phyloP scores from a whole-genome alignment of 2,329 filamentous ascomycete genomes.

The Pseudogymnoascus verrucosus region DNA sequence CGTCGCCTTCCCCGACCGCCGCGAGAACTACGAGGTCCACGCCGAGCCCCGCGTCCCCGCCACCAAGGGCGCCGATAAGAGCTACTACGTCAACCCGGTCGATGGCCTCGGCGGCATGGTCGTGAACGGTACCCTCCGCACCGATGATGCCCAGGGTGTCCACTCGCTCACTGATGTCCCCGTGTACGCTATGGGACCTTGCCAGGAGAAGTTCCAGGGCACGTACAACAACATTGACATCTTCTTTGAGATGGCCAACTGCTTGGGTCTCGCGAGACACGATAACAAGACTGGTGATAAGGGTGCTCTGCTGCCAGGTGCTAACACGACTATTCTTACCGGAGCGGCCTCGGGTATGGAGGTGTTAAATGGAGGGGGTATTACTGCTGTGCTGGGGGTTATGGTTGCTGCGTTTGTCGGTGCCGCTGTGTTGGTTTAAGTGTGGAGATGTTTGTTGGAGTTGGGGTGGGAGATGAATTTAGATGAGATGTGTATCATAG shows the following conservation, averaged over 20 bases:
- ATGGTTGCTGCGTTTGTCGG: neutral
- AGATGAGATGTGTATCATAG: neutral
- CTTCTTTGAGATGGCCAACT: conserved; percentile 57
- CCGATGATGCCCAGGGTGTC: conserved; percentile 57
- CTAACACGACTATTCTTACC: neutral
- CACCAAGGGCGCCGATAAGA: conserved; percentile 39
- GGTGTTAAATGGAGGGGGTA: neutral
- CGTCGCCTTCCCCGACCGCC: conserved; percentile 62
- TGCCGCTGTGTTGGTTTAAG: neutral
- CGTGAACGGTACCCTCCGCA: conserved; percentile 66
- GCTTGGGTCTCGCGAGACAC: conserved; percentile 20
- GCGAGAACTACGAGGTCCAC: conserved; percentile 69
- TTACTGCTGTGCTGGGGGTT: neutral
- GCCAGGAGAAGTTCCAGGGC: conserved; percentile 67
- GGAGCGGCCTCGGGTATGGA: neutral
- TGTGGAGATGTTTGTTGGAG: neutral
- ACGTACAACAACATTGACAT: conserved; percentile 64
- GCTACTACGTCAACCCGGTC: conserved; percentile 58
- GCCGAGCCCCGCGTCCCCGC: conserved; percentile 58
- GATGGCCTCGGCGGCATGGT: conserved; percentile 61
- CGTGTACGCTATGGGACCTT: conserved; percentile 71
- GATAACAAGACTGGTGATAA: conserved; percentile 13
- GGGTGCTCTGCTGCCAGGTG: neutral
- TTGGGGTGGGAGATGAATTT: neutral
- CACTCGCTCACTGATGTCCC: conserved; percentile 73